Percentiles rank a stretch among this genome's conserved stretches.
These are phyloP conservation scores for Xylariaceae sp. DNA, from an alignment of 2,329 filamentous ascomycete species.

Conservation along the genomic window DNA sequence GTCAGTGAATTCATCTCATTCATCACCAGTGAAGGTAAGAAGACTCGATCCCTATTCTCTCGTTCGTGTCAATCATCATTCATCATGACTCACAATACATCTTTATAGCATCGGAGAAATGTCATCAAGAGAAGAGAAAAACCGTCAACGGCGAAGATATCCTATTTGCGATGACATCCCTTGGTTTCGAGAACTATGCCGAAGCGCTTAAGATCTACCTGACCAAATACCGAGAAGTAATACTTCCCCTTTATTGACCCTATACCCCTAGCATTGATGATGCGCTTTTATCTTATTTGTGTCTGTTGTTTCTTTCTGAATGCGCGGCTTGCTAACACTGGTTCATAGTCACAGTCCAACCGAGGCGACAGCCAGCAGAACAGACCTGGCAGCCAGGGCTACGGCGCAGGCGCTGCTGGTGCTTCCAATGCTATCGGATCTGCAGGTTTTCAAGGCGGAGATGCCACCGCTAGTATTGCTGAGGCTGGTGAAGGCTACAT, in stretches of 20 bases:
- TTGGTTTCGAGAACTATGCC: slow-evolving; percentile 98
- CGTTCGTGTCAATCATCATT: not conserved
- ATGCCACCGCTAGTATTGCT: slow-evolving; percentile 39
- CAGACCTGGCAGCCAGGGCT: slow-evolving; percentile 50
- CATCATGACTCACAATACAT: slow-evolving; percentile 19
- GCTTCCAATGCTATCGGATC: slow-evolving; percentile 37
- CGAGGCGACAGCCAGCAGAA: slow-evolving; percentile 52
- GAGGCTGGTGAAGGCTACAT: slow-evolving; percentile 47
- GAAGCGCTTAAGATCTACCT: slow-evolving; percentile 98
- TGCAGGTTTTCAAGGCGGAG: slow-evolving; percentile 42
- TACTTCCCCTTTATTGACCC: slow-evolving; percentile 30
- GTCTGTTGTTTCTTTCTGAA: not conserved
- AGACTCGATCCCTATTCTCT: not conserved
- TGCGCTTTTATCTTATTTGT: slow-evolving; percentile 1
- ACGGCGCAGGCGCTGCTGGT: slow-evolving; percentile 39
- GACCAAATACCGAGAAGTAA: slow-evolving; percentile 94
- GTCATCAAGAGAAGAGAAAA: slow-evolving; percentile 98
- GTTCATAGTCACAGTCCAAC: slow-evolving; percentile 70
- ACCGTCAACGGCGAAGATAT: slow-evolving; percentile 99
- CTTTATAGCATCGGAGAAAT: slow-evolving; percentile 85
- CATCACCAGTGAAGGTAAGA: slow-evolving; percentile 94
- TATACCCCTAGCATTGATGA: slow-evolving; percentile 4
- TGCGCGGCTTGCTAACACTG: slow-evolving; percentile 14
- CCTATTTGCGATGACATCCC: slow-evolving; percentile 95
- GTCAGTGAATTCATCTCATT: slow-evolving; percentile 99